Percentiles rank a stretch among this genome's conserved stretches.
These are phyloP conservation scores for Chaetomium fimeti DNA, from an alignment of 495 filamentous ascomycete species.

Conservation along the genomic window DNA sequence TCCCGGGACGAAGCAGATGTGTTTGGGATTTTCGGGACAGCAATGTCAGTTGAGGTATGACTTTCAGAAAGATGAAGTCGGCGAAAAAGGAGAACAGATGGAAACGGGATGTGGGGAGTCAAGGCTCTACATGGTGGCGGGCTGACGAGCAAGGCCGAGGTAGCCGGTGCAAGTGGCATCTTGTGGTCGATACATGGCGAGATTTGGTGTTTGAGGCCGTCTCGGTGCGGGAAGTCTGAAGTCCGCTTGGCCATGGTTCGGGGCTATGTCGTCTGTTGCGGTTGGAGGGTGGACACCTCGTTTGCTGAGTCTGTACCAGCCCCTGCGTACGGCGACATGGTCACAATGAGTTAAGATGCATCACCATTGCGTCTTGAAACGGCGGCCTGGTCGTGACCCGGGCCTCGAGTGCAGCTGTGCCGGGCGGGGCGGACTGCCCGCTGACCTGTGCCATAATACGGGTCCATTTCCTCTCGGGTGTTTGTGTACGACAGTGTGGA, in stretches of 20 bases:
- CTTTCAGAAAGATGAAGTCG: background rate
- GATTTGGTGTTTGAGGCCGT: conserved; percentile 15
- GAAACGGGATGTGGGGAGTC: background rate
- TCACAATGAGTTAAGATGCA: background rate
- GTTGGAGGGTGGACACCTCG: background rate
- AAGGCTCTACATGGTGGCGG: background rate
- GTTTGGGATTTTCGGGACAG: too few species aligned
- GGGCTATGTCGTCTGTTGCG: background rate
- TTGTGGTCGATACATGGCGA: conserved; percentile 9
- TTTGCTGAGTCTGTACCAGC: background rate
- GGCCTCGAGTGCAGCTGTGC: conserved; percentile 3
- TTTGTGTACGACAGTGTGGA: background rate
- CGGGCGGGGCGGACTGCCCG: background rate
- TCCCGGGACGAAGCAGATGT: background rate
- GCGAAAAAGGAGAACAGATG: background rate
- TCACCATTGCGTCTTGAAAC: conserved; percentile 19
- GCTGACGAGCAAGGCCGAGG: background rate
- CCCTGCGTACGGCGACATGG: background rate
- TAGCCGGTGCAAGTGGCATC: background rate
- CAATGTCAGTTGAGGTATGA: background rate
- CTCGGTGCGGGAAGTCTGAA: conserved; percentile 10
- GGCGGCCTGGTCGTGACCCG: background rate
- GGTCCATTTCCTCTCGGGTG: background rate
- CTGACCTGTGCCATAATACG: conserved; percentile 11
- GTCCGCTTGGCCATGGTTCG: background rate